phyloP scores from a whole-genome alignment of 805 yeast species.

The Sugiyamaella marilandica region DNA sequence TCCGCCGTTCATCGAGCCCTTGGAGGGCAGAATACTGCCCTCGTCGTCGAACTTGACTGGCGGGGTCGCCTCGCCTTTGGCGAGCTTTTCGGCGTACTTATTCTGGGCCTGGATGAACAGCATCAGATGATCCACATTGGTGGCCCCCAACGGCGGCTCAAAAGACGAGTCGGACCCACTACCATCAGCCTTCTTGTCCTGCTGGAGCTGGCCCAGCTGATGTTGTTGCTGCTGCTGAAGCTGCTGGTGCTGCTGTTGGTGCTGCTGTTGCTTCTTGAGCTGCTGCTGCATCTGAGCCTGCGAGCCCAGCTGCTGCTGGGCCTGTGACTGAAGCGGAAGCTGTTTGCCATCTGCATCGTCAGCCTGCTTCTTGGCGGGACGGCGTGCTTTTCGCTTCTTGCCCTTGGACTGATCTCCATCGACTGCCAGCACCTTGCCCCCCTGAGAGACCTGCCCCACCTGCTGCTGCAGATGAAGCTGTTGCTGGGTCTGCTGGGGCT shows the following conservation, averaged over 20 bases:
- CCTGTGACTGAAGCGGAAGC: conserved; percentile 17
- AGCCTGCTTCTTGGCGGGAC: neutral
- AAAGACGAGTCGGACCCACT: neutral
- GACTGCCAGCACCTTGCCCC: neutral
- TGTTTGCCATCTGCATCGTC: neutral
- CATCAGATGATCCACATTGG: conserved; percentile 89
- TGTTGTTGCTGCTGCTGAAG: conserved; percentile 13
- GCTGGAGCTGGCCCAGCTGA: conserved; percentile 7
- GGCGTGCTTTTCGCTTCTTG: neutral
- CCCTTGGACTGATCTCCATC: neutral
- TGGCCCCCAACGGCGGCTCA: conserved; percentile 58
- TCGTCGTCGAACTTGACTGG: conserved; percentile 22
- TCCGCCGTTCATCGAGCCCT: conserved; percentile 75
- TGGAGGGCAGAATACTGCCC: conserved; percentile 17
- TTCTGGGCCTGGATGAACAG: conserved; percentile 83
- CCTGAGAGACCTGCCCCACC: conserved; percentile 1
- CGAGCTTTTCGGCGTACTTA: conserved; percentile 54
- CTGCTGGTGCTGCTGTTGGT: conserved; percentile 16
- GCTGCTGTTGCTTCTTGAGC: conserved; percentile 10
- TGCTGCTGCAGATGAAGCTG: conserved; percentile 13
- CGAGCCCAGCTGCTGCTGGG: conserved; percentile 15
- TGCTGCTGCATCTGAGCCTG: conserved; percentile 15
- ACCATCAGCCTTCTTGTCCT: neutral
- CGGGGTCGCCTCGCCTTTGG: conserved; percentile 61
- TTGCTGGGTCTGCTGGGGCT: conserved; percentile 18